Conservation (phyloP, 345 rosid genomes). For the Populus deltoides region DNA sequence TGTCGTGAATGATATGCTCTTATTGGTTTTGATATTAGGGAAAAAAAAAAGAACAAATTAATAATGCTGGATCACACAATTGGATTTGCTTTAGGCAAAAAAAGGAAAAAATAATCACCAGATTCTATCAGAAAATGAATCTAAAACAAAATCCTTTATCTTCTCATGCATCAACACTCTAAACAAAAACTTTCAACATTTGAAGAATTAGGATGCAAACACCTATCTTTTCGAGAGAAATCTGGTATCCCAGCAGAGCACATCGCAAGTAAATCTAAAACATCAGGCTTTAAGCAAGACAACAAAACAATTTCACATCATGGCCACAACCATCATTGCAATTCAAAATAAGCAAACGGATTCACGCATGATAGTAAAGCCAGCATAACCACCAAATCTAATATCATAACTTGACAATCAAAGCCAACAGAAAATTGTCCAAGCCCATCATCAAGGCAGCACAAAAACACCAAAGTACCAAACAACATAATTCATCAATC, state of each 20-base stretch:
- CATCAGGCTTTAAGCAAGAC: background rate
- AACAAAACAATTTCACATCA: background rate
- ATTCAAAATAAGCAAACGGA: background rate
- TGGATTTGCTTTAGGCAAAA: background rate
- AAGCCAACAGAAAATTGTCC: background rate
- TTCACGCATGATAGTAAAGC: background rate
- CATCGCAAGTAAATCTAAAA: background rate
- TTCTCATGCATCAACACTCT: background rate
- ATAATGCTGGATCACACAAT: background rate
- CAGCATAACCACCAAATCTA: background rate
- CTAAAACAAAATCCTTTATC: background rate
- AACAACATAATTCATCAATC: background rate
- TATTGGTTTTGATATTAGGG: background rate
- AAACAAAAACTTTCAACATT: background rate
- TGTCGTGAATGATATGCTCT: background rate
- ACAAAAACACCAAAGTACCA: background rate
- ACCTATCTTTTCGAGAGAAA: background rate
- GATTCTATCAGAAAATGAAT: background rate
- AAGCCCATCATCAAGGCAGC: background rate
- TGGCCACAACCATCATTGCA: background rate
- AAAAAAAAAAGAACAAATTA: background rate
- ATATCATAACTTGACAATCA: background rate
- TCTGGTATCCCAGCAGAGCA: background rate
- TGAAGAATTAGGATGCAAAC: background rate
- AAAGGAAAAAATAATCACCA: background rate